Evolutionary conservation across 192 early-diverging fungal genomes (phyloP).

Genomic region (Umbelopsis sp.): DNA sequence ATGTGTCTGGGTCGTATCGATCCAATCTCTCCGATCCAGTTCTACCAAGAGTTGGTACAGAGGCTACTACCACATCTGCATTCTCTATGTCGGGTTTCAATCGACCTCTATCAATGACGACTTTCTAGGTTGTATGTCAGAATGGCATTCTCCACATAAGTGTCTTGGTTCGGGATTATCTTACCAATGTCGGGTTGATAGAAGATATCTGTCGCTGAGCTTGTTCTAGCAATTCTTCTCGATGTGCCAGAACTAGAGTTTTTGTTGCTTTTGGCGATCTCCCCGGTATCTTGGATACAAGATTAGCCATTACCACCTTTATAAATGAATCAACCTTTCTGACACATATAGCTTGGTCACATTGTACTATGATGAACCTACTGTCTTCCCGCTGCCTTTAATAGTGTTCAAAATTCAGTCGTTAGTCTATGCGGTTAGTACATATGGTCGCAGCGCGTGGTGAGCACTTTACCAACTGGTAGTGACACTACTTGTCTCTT

Average conservation of each 20-base stretch:
- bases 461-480: slow-evolving; percentile 50
- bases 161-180: background rate
- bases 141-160: background rate
- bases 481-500: slow-evolving; percentile 79
- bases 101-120: slow-evolving; percentile 70
- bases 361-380: slow-evolving; percentile 26
- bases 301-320: slow-evolving; percentile 77
- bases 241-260: slow-evolving; percentile 84
- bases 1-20: slow-evolving; percentile 71
- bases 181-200: slow-evolving; percentile 61
- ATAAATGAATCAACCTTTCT: background rate
- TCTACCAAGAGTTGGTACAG: slow-evolving; percentile 74
- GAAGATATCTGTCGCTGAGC: slow-evolving; percentile 68
- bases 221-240: slow-evolving; percentile 86
- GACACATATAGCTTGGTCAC: background rate
- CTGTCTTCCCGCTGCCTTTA: slow-evolving; percentile 87
- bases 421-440: background rate
- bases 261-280: slow-evolving; percentile 69
- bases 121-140: slow-evolving; percentile 32
- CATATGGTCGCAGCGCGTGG: too few species aligned
- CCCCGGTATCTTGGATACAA: slow-evolving; percentile 68
- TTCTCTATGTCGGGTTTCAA: slow-evolving; percentile 52
- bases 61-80: slow-evolving; percentile 76
- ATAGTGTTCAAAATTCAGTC: background rate
- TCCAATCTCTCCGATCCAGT: slow-evolving; percentile 46